Evolutionary conservation across 345 rosid genomes (phyloP).

Genomic region (Linum tenue): DNA sequence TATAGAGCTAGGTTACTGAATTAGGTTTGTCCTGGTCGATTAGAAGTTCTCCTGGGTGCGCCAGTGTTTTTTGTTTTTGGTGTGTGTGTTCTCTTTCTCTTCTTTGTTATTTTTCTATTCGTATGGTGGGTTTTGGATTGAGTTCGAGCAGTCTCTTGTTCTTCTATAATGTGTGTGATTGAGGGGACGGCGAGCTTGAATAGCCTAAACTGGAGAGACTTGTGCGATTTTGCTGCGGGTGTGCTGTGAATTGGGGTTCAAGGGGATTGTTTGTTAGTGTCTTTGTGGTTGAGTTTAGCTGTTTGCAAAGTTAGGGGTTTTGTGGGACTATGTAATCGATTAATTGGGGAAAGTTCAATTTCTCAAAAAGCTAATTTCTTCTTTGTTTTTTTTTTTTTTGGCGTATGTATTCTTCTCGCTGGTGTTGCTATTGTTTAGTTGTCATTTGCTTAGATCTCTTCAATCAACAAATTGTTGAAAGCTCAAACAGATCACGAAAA

Average conservation of each 20-base stretch:
- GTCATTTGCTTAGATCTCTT: constrained; percentile 32
- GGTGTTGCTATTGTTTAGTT: constrained; percentile 16
- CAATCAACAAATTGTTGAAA: constrained; percentile 27
- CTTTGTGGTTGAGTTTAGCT: background rate
- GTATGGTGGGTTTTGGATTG: constrained; percentile 7
- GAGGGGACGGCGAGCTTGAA: constrained; percentile 11
- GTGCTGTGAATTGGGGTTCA: constrained; percentile 11
- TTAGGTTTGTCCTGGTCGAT: constrained; percentile 16
- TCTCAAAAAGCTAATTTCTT: background rate
- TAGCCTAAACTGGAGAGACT: background rate
- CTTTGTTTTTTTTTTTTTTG: background rate
- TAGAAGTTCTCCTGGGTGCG: constrained; percentile 10
- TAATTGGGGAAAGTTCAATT: constrained; percentile 1
- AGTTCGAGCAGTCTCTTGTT: constrained; percentile 2
- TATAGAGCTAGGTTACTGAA: background rate
- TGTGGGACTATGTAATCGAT: background rate
- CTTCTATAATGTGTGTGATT: constrained; percentile 17
- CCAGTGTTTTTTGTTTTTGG: constrained; percentile 3
- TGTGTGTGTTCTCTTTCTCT: background rate
- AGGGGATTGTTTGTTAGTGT: background rate
- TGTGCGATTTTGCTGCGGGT: background rate
- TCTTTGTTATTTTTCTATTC: constrained; percentile 1
- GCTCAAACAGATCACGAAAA: constrained; percentile 29
- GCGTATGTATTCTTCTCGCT: constrained; percentile 12
- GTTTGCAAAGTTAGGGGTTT: constrained; percentile 24